Percentiles rank a stretch among this genome's conserved stretches.
phyloP scores from a whole-genome alignment of 2,329 filamentous ascomycete species.

The Ascocoryne sarcoides region DNA sequence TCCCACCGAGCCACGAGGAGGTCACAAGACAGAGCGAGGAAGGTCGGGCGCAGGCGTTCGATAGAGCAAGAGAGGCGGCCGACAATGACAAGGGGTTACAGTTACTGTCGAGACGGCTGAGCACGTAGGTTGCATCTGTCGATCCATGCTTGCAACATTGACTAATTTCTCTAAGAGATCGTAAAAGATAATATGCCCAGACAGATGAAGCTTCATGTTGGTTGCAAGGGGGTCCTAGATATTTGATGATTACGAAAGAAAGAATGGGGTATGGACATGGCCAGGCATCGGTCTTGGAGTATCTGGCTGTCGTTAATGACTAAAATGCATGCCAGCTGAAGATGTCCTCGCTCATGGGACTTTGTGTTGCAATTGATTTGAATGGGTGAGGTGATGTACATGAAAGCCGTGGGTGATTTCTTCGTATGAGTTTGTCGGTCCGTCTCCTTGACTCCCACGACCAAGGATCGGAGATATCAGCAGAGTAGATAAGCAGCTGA shows the following conservation, averaged over 20 bases:
- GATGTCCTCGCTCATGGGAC: not conserved
- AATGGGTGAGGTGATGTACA: too few relatives aligned
- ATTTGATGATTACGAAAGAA: not conserved
- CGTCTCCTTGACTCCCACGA: too few relatives aligned
- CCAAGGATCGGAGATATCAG: too few relatives aligned
- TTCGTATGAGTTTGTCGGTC: too few relatives aligned
- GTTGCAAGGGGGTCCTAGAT: not conserved
- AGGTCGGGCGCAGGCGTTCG: slow-evolving; percentile 72
- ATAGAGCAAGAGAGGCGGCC: slow-evolving; percentile 78
- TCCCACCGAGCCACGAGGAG: slow-evolving; percentile 89
- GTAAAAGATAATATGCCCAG: slow-evolving; percentile 21
- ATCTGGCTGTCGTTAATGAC: not conserved
- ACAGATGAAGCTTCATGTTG: not conserved
- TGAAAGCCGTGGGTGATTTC: too few relatives aligned
- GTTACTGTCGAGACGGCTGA: slow-evolving; percentile 80
- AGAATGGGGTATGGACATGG: not conserved
- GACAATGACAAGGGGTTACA: slow-evolving; percentile 87
- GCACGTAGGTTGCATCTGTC: slow-evolving; percentile 66
- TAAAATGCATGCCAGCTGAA: not conserved
- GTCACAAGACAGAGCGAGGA: slow-evolving; percentile 75
- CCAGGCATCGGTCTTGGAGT: not conserved
- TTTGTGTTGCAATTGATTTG: too few relatives aligned
- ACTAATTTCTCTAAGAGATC: slow-evolving; percentile 15
- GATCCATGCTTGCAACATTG: not conserved
- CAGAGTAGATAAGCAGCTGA: too few relatives aligned